Evolutionary conservation across 768 basidiomycete species (phyloP).

Genomic region (Naganishia randhawae): DNA sequence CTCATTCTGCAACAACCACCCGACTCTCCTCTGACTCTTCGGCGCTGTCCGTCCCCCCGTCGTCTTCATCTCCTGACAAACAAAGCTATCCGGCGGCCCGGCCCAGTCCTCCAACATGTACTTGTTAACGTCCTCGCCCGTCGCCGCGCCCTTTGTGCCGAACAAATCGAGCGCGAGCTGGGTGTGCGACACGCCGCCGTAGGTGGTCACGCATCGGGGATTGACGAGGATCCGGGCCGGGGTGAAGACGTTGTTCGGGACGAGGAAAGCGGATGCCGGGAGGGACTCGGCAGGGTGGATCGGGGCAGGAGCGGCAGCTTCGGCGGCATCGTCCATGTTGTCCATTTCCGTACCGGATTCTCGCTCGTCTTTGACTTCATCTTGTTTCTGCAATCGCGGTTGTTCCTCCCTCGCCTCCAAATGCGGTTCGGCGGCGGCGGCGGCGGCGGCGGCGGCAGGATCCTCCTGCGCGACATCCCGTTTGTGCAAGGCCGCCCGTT

Average conservation of each 20-base stretch:
- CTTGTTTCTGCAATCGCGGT: slow-evolving; percentile 9
- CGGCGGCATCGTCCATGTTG: slow-evolving; percentile 46
- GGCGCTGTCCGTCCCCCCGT: slow-evolving; percentile 53
- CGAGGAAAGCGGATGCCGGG: slow-evolving; percentile 53
- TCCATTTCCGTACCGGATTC: slow-evolving; percentile 48
- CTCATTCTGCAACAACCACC: slow-evolving; percentile 52
- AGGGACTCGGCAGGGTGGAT: slow-evolving; percentile 41
- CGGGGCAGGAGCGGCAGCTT: slow-evolving; percentile 44
- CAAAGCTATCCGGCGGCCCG: slow-evolving; percentile 81
- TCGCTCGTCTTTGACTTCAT: slow-evolving; percentile 31
- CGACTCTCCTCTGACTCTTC: slow-evolving; percentile 50
- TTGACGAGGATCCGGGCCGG: slow-evolving; percentile 92
- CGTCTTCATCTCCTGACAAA: slow-evolving; percentile 77
- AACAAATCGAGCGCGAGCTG: slow-evolving; percentile 93
- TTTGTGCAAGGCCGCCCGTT: too few relatives aligned
- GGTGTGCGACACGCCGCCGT: slow-evolving; percentile 94
- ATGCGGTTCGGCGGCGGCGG: slow-evolving; percentile 11
- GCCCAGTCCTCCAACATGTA: slow-evolving; percentile 30
- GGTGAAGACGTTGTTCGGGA: slow-evolving; percentile 57
- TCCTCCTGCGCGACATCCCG: slow-evolving; percentile 32
- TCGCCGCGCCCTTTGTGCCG: slow-evolving; percentile 59
- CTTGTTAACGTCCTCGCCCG: slow-evolving; percentile 55
- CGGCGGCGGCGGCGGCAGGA: slow-evolving; percentile 26
- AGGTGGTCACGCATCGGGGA: slow-evolving; percentile 93
- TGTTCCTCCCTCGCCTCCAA: slow-evolving; percentile 20